Conservation (phyloP, 2,329 filamentous ascomycete genomes). For the Pseudocercospora vitis region DNA sequence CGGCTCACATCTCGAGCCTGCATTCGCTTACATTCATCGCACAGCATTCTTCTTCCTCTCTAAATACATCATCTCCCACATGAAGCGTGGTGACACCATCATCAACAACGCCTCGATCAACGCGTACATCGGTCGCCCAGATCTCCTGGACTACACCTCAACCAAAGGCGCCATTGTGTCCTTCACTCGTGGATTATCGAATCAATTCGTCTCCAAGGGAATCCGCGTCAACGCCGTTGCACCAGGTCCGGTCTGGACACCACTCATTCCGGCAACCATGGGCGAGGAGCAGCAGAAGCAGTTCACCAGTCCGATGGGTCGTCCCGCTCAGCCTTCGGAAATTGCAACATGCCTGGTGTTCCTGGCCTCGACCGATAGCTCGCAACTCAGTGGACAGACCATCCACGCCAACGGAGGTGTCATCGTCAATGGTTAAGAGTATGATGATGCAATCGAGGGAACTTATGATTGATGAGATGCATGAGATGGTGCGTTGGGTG, state of each 20-base stretch:
- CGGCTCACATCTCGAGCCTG: background rate
- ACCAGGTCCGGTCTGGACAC: slow-evolving; percentile 78
- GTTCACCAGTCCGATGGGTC: slow-evolving; percentile 72
- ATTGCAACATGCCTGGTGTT: slow-evolving; percentile 82
- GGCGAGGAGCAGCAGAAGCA: slow-evolving; percentile 67
- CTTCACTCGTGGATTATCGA: slow-evolving; percentile 75
- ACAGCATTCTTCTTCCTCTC: slow-evolving; percentile 69
- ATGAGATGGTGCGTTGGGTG: background rate
- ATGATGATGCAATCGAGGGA: background rate
- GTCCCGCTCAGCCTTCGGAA: slow-evolving; percentile 77
- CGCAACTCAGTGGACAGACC: slow-evolving; percentile 71
- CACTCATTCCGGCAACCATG: slow-evolving; percentile 73
- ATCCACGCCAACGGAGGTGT: slow-evolving; percentile 64
- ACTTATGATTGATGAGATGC: background rate
- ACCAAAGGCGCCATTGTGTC: slow-evolving; percentile 77
- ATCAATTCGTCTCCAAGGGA: slow-evolving; percentile 69
- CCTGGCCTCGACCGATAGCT: slow-evolving; percentile 71
- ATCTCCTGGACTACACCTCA: slow-evolving; percentile 78
- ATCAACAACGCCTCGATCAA: slow-evolving; percentile 87
- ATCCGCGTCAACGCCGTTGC: slow-evolving; percentile 77
- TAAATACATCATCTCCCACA: slow-evolving; percentile 73
- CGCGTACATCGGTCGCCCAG: slow-evolving; percentile 75
- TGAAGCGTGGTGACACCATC: slow-evolving; percentile 71
- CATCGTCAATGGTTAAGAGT: slow-evolving; percentile 49
- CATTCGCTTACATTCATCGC: background rate